Evolutionary conservation across 106 monocot species (phyloP).

Genomic region (Acorus calamus): DNA sequence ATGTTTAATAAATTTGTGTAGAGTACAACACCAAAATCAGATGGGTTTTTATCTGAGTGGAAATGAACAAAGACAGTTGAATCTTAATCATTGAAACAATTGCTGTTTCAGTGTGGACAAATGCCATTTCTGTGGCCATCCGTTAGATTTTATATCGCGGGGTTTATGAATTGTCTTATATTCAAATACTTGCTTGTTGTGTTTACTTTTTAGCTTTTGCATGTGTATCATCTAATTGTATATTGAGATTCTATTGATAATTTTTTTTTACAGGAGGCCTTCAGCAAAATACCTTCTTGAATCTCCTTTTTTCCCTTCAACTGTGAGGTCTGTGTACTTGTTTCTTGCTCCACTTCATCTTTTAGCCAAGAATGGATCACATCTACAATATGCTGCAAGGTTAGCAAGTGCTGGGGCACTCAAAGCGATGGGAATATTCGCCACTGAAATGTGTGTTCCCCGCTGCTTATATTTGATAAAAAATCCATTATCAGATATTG

Average conservation of each 20-base stretch:
- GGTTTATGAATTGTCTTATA: neutral
- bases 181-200: slow-evolving; percentile 4
- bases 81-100: too few relatives aligned
- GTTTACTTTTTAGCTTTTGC: too few relatives aligned
- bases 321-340: slow-evolving; percentile 59
- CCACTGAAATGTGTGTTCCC: slow-evolving; percentile 78
- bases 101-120: too few relatives aligned
- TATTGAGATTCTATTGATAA: too few relatives aligned
- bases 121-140: too few relatives aligned
- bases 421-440: slow-evolving; percentile 67
- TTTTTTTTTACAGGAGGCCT: slow-evolving; percentile 54
- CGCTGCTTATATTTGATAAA: slow-evolving; percentile 59
- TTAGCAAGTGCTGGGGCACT: slow-evolving; percentile 63
- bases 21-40: too few relatives aligned
- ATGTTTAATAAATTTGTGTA: too few relatives aligned
- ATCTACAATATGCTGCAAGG: slow-evolving; percentile 68
- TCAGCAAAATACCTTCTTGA: slow-evolving; percentile 67
- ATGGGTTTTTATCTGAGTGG: too few relatives aligned
- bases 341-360: slow-evolving; percentile 83
- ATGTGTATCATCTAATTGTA: too few relatives aligned
- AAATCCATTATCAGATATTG: slow-evolving; percentile 50
- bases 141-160: too few relatives aligned
- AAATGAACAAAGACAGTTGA: too few relatives aligned
- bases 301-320: slow-evolving; percentile 69
- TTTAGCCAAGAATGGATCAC: slow-evolving; percentile 36